Base-by-base conservation (phyloP, 1,284 basidiomycete species). In the Uromyces viciae-fabae region DNA sequence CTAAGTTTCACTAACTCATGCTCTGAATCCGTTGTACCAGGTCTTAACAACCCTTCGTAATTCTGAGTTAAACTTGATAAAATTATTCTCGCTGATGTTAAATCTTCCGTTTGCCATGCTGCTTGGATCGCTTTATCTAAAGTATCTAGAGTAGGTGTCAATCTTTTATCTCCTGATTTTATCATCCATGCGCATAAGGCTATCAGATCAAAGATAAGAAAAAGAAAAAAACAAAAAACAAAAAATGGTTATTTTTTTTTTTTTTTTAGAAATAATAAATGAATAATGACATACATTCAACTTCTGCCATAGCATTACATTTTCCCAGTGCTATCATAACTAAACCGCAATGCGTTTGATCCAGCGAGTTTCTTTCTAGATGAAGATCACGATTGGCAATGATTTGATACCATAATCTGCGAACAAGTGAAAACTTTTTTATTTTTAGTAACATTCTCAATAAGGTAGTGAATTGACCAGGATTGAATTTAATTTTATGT, bases 301-400 rank as follows among this genome's bases (percentile, higher is more conserved):
- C 78, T 9, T 81, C 81, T 1, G 75, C 74, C 15, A 81, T 46
- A 7, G 82, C 83, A 14, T 78, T 38, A 43, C 58, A 74, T 28
- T 46, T 40, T 3, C 76, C 83, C 38, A 82, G 42, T n/a, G 82
- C 83, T 14, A 82, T 62, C 17, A 84, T 64, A 1, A 82, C 82
- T 17, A 84, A 54, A 14, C 84, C 83, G 9, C 82, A 82, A 56
- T 84, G 82, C 28, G 83, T 76, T 36, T 71, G 69, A 43, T 74
- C 81, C 11, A 75, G 7, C 19, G 77, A 58, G 3, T 73, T 73
- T 2, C 62, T 31, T 33, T 82, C 76, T 25, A 84, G 69, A 31
- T 73, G 84, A 8, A 82, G 62, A 54, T 81, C 81, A 2, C 81
- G 81, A 33, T 83, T 82, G 8, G 82, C 76, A 28, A 73, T 42